Evolutionary conservation across 768 basidiomycete genomes (phyloP), one percentile per base, ranked within the genome.

Genomic region (Epithele typhae): DNA sequence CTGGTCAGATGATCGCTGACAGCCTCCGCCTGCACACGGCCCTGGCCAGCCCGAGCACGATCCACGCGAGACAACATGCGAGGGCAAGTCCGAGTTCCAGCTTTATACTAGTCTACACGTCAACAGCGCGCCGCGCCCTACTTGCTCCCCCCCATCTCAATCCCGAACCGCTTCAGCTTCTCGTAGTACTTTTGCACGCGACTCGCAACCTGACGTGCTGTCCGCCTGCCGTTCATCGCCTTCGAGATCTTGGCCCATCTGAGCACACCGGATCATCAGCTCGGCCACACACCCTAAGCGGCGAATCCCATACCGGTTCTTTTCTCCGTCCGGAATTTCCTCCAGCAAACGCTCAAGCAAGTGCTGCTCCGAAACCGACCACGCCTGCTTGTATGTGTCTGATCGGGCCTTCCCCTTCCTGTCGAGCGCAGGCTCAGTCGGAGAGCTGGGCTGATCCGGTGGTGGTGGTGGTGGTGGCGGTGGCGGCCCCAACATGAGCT

Each of bases 111-210:
- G 32, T 36, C 12, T 24, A 43, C 10, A 37, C 3, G 24, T 36
- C 32, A 42, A 25, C 40, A 42, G 3, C 36, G 24, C n/a, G 25
- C 46, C 19, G 40, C 43, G 19, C 36, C 40, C 6, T 41, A 47
- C 21, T 55, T 58, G 45, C 43, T 51, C 34, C 52, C 46, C 12
- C 67, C 65, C 25, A 74, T 61, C 22, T 72, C 75, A 40, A 84
- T 57, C 27, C 87, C 87, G 62, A 81, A 89, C 53, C 77, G 76
- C 66, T 82, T 87, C 63, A 91, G 63, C 70, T 90, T 91, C 61
- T 85, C 85, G 62, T 88, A 84, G 64, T 90, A 91, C 65, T 92
- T 92, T 57, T 92, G 89, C 44, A 92, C 88, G 15, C 87, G 77
- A 68, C 86, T 89, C 30, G 87, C 87, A n/a, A 92, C 89, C 68